phyloP scores from a whole-genome alignment of 2,329 filamentous ascomycete species.

The Leptographium radiaticola region DNA sequence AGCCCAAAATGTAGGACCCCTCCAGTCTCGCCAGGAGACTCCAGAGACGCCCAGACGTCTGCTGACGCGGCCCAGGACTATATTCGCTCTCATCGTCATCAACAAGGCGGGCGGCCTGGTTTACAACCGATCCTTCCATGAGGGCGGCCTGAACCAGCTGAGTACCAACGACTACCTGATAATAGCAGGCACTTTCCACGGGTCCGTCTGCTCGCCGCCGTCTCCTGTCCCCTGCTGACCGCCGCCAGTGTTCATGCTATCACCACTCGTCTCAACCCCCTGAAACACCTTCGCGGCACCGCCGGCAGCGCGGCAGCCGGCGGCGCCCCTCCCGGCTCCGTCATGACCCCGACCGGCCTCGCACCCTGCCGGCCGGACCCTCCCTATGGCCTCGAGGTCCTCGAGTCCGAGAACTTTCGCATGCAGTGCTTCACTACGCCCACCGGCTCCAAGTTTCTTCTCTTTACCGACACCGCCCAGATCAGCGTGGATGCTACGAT shows the following conservation, averaged over 20 bases:
- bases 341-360: slow-evolving; percentile 11
- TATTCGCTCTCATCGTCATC: slow-evolving; percentile 92
- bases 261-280: slow-evolving; percentile 48
- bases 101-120: slow-evolving; percentile 96
- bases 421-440: slow-evolving; percentile 92
- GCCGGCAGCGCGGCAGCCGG: slow-evolving; percentile 7
- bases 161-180: slow-evolving; percentile 95
- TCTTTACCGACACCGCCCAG: slow-evolving; percentile 86
- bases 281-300: slow-evolving; percentile 22
- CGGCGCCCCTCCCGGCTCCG: slow-evolving; percentile 5
- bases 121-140: slow-evolving; percentile 89
- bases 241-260: slow-evolving; percentile 51
- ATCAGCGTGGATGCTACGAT: slow-evolving; percentile 77
- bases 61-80: slow-evolving; percentile 50
- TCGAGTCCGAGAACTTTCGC: slow-evolving; percentile 89
- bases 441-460: slow-evolving; percentile 87
- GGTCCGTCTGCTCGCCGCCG: slow-evolving; percentile 36
- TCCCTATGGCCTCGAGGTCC: slow-evolving; percentile 72
- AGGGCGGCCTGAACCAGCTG: slow-evolving; percentile 73
- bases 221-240: slow-evolving; percentile 2
- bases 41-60: background rate
- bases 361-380: slow-evolving; percentile 42
- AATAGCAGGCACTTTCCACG: slow-evolving; percentile 93
- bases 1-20: slow-evolving; percentile 3
- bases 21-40: too few relatives aligned